Base-by-base conservation (phyloP, 495 filamentous ascomycete genomes). In the Daldinia concentrica region DNA sequence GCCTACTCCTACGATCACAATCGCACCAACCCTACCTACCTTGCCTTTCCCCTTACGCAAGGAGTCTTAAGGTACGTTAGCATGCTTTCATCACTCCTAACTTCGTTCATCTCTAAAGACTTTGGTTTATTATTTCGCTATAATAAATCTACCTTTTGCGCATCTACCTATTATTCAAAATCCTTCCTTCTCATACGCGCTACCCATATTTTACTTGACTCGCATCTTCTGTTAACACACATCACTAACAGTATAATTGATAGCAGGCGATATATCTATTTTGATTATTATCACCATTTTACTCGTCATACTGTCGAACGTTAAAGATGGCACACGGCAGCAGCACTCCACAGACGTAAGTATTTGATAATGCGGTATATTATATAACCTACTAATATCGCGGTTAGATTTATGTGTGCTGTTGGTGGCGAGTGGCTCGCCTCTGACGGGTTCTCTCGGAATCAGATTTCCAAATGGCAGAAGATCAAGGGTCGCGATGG, bases 361-460 rank as follows among this genome's bases (percentile, higher is more conserved):
- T 69, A 37, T 1, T 51, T 45, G 9, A 54, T 14, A 50, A 15
- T 9, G 50, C 29, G 14, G 5, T 15, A n/a, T 19, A 19, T 4
- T 11, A 8, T 39, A 26, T 29, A 41, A 37, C 19, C 14, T 43
- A 26, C 66, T 70, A 34, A 73, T 4, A 37, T 54, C 3, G 19
- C 22, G 24, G 48, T 39, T 65, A 87, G 84, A 58, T 77, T 88
- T 66, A 82, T 77, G 45, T 90, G 88, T 76, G 62, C 68, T 12
- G 75, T 72, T 0, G 88, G 86, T 69, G 77, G 80, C 32, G 78
- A 83, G 67, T 75, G 79, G 63, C 85, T 80, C 34, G 30, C 68
- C 1, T 65, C 77, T 5, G 68, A 61, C 3, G 58, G 77, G 0
- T 90, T 79, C 67, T 89, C 87, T 0, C 77, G 85, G 4, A 80